Percentiles rank a stretch among this genome's conserved stretches.
These are phyloP conservation scores for Lasiosphaeria ovina DNA, from an alignment of 495 filamentous ascomycete genomes.

Conservation along the genomic window DNA sequence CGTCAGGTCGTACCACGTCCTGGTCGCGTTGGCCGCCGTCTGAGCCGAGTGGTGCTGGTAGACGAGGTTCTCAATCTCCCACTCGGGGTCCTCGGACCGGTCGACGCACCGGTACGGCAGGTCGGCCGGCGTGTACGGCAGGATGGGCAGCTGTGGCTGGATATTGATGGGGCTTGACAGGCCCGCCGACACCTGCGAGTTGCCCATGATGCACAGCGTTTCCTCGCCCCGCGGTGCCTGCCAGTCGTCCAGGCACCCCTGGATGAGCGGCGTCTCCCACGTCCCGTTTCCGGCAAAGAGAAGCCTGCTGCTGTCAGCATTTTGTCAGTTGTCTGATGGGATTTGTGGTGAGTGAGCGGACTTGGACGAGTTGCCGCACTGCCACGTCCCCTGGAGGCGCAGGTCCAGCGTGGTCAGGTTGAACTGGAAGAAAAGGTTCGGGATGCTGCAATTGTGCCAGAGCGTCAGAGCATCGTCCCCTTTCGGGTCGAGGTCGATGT, in stretches of 20 bases:
- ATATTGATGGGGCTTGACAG: constrained; percentile 22
- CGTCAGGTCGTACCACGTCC: constrained; percentile 9
- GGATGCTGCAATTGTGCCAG: constrained; percentile 27
- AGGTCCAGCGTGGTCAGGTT: constrained; percentile 16
- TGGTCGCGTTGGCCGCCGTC: not conserved
- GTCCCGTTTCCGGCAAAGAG: constrained; percentile 16
- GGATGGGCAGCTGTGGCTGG: constrained; percentile 22
- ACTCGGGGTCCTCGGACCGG: constrained; percentile 21
- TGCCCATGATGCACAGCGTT: constrained; percentile 23
- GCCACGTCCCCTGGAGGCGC: constrained; percentile 19
- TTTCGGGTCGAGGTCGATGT: constrained; percentile 22
- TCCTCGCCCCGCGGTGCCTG: constrained; percentile 20
- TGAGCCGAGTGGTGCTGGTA: constrained; percentile 11
- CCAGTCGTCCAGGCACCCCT: constrained; percentile 22
- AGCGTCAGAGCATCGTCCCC: not conserved
- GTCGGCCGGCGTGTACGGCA: constrained; percentile 20
- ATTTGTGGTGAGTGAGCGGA: not conserved
- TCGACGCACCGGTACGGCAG: constrained; percentile 17
- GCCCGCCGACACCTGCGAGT: constrained; percentile 21
- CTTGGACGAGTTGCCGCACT: constrained; percentile 14
- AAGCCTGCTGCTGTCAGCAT: constrained; percentile 8
- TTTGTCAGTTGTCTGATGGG: not conserved
- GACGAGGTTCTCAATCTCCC: constrained; percentile 18
- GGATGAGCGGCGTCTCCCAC: constrained; percentile 21
- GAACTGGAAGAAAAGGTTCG: constrained; percentile 25